These are phyloP conservation scores for Dendrobium officinale DNA, from an alignment of 106 monocot genomes.

Conservation along the genomic window DNA sequence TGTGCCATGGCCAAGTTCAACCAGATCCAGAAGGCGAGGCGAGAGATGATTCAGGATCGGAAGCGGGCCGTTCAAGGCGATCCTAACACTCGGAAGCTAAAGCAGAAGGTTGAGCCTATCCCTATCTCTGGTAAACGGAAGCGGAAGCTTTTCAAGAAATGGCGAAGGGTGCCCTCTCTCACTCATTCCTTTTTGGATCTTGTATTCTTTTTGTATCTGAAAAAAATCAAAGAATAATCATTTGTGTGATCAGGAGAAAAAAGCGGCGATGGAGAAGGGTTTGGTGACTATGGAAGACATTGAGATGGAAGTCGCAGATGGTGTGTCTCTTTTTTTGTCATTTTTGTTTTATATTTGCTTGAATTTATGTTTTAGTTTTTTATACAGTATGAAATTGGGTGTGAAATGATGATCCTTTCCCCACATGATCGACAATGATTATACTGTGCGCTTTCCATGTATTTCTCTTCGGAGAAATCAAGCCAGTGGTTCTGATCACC, in stretches of 20 bases:
- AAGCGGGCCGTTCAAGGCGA: constrained; percentile 64
- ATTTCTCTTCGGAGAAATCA: constrained; percentile 1
- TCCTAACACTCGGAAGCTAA: constrained; percentile 51
- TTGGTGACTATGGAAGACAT: constrained; percentile 76
- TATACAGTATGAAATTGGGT: background rate
- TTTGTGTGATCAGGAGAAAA: constrained; percentile 51
- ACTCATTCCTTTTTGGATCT: background rate
- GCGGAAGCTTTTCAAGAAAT: constrained; percentile 74
- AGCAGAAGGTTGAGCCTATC: constrained; percentile 31
- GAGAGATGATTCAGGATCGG: constrained; percentile 41
- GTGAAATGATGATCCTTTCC: constrained; percentile 15
- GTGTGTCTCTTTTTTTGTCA: constrained; percentile 17
- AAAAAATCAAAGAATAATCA: background rate
- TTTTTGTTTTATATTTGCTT: background rate
- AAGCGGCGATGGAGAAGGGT: constrained; percentile 61
- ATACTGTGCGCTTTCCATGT: constrained; percentile 5
- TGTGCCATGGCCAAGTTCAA: constrained; percentile 55
- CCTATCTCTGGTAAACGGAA: constrained; percentile 86
- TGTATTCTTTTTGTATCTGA: background rate
- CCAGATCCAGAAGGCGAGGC: constrained; percentile 46
- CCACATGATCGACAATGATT: constrained; percentile 14
- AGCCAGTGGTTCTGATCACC: constrained; percentile 27
- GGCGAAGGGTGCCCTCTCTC: constrained; percentile 46
- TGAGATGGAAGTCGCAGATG: constrained; percentile 73
- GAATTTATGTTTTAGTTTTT: background rate